Base-by-base conservation (phyloP, 768 basidiomycete species). In the Boletus tomentosulus region DNA sequence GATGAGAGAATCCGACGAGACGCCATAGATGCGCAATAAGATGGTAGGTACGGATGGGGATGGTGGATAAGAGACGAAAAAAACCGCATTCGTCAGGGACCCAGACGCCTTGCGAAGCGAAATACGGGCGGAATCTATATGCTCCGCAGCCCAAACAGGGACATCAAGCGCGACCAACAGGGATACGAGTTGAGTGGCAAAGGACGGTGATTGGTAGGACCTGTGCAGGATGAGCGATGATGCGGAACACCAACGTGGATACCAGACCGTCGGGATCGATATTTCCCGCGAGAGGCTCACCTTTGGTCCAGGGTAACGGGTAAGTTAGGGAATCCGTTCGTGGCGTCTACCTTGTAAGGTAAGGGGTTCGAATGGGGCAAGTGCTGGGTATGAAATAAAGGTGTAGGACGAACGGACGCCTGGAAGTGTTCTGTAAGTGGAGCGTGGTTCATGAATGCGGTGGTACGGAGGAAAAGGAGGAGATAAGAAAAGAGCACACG, bases 21-120 rank as follows among this genome's bases (percentile, higher is more conserved):
- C 76, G 8, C 97, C 97, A 67, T 98, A 99, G 52, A 99, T 82
- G 56, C 97, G 87, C 55, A 98, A 82, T 10, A 99, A 79, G 27
- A 98, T 70, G 1, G 90, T 95, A 59, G 75, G 78, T 49, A 74
- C 70, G 51, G 69, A 73, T 51, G 72, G 74, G 19, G 70, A 67
- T 31, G 75, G 66, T 35, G 82, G 76, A 65, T 84, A 92, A 10
- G 94, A 91, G 50, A 98, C 87, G 73, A 98, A 99, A 74, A 92
- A 98, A 51, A 99, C 93, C 51, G 91, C 88, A 70, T 99, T 99
- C 39, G 96, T 99, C 58, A 98, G 73, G 11, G 92, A 87, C 9
- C 96, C 95, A 7, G 94, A 92, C 24, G 95, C 87, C 66, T 88
- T 94, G 66, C 76, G 77, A 58, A 98, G 79, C 51, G 75, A 76